Conservation (phyloP, 805 yeast genomes). For the Pachysolen tannophilus region DNA sequence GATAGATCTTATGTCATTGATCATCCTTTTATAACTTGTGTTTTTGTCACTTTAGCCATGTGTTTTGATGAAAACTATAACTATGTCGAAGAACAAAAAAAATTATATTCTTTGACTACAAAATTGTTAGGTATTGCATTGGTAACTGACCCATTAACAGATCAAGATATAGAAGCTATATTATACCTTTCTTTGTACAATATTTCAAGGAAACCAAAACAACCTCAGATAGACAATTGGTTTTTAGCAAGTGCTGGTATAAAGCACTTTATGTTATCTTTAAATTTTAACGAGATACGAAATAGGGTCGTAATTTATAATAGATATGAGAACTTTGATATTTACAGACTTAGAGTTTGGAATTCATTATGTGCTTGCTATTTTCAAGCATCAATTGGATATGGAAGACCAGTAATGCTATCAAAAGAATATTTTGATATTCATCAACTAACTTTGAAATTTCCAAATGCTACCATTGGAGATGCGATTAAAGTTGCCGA, state of each 20-base stretch:
- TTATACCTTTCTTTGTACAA: slow-evolving; percentile 37
- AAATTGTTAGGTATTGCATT: slow-evolving; percentile 31
- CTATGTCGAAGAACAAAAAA: slow-evolving; percentile 31
- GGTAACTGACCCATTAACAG: slow-evolving; percentile 33
- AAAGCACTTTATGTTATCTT: slow-evolving; percentile 28
- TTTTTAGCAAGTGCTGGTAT: slow-evolving; percentile 33
- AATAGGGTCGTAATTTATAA: slow-evolving; percentile 16
- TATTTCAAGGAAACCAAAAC: slow-evolving; percentile 35
- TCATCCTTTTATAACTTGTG: slow-evolving; percentile 36
- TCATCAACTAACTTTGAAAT: slow-evolving; percentile 33
- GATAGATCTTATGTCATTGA: slow-evolving; percentile 25
- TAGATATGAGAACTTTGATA: slow-evolving; percentile 23
- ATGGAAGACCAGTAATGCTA: slow-evolving; percentile 34
- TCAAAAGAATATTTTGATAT: slow-evolving; percentile 30
- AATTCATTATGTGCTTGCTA: slow-evolving; percentile 44
- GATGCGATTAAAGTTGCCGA: slow-evolving; percentile 49
- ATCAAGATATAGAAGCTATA: slow-evolving; percentile 41
- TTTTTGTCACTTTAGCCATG: slow-evolving; percentile 34
- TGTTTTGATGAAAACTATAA: slow-evolving; percentile 36
- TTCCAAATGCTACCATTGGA: slow-evolving; percentile 41
- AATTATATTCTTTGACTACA: slow-evolving; percentile 31
- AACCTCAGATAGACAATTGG: slow-evolving; percentile 34
- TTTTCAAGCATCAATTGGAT: slow-evolving; percentile 40
- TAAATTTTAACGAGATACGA: slow-evolving; percentile 28
- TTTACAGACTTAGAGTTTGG: slow-evolving; percentile 46